A percentile compares a stretch with the other conserved stretches of the same genome.
These are phyloP conservation scores for Eimeria tenella DNA, from an alignment of 169 alveolate genomes.

Conservation along the genomic window DNA sequence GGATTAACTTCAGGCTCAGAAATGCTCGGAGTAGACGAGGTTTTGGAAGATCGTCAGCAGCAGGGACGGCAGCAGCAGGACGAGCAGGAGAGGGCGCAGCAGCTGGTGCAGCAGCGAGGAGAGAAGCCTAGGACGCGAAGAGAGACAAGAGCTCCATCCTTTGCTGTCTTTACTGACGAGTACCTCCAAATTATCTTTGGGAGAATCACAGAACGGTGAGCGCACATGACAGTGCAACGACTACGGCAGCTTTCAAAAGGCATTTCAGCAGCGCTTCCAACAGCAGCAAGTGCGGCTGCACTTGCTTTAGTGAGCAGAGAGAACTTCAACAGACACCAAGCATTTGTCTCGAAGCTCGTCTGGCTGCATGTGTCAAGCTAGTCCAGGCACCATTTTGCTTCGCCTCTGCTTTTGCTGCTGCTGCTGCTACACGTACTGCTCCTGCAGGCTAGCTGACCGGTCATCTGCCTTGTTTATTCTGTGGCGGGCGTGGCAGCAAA, in stretches of 20 bases:
- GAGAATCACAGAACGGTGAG: constrained; percentile 34
- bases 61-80: not conserved
- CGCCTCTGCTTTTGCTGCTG: not conserved
- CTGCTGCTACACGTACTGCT: constrained; percentile 13
- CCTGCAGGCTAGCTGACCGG: constrained; percentile 19
- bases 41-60: not conserved
- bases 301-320: not conserved
- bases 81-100: constrained; percentile 40
- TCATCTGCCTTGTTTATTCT: constrained; percentile 15
- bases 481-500: constrained; percentile 25
- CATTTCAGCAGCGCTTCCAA: not conserved
- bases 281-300: constrained; percentile 40
- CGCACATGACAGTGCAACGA: not conserved
- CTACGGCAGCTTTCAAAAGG: not conserved
- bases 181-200: constrained; percentile 5
- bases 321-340: too few species aligned
- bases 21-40: not conserved
- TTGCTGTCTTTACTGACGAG: constrained; percentile 32
- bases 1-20: too few species aligned
- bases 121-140: not conserved
- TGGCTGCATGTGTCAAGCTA: not conserved
- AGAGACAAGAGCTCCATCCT: constrained; percentile 6
- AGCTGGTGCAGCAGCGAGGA: not conserved
- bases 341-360: not conserved
- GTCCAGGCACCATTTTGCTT: not conserved